Base-by-base conservation (phyloP, 2,329 filamentous ascomycete species). In the Pseudopyrenochaeta lycopersici region DNA sequence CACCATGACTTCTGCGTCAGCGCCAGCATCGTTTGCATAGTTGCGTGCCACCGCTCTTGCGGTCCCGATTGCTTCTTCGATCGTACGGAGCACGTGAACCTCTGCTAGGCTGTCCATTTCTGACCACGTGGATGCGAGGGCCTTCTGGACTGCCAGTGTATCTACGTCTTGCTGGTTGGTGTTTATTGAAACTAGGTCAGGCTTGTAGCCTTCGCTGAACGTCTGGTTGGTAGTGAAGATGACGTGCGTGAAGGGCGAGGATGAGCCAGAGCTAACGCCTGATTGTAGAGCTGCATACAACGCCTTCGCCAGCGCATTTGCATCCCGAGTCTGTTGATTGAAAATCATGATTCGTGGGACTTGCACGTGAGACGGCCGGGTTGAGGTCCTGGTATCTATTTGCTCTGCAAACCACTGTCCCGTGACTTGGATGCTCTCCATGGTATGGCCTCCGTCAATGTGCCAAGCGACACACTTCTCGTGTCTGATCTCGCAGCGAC, bases 321-420 rank as follows among this genome's bases (percentile, higher is more conserved):
- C 90, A 68, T 97, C 88, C 29, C 92, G 86, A 9, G 91, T 92
- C 70, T 97, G 92, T 75, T 97, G 94, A 75, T 97, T 97, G 81
- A 98, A 98, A 42, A 98, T 83, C 40, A 98, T 78, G 52, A 89
- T 80, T 0, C 91, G 80, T 5, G 78, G 69, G 9, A 57, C 48
- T 17, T 55, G 49, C 11, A 51, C 47, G 4, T 60, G 49, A 18
- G 48, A 46, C 62, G 55, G 58, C n/a, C 53, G 53, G 6, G 74
- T 65, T 4, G 74, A 67, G 10, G 74, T 72, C 39, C 75, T 73
- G 14, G 73, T 65, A 11, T 67, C 60, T 32, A 70, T 76, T 57
- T 64, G 74, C 39, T 74, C 70, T 7, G 84, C 85, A 66, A 94
- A 94, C 93, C 93, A 97, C 61, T 81, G 81, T 2, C 87, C 91